phyloP scores from a whole-genome alignment of 495 filamentous ascomycete species.

The Glutinoglossum americanum region DNA sequence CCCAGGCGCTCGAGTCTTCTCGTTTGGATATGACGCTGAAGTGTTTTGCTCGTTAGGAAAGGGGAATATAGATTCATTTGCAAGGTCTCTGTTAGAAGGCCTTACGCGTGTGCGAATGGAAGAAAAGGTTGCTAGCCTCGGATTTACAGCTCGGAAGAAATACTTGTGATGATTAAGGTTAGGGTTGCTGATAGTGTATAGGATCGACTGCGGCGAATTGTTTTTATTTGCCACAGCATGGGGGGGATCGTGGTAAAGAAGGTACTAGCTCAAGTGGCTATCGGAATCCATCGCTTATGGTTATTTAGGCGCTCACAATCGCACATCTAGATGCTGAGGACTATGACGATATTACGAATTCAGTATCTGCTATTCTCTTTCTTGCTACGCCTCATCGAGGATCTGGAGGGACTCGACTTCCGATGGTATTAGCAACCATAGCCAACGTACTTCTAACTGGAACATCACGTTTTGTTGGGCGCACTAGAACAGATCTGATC shows the following conservation, averaged over 20 bases:
- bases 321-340: too few relatives aligned
- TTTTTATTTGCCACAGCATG: slow-evolving; percentile 72
- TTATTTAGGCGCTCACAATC: too few relatives aligned
- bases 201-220: slow-evolving; percentile 34
- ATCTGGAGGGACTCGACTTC: too few relatives aligned
- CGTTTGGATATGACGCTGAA: slow-evolving; percentile 11
- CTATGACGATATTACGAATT: too few relatives aligned
- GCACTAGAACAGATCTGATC: not conserved
- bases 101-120: not conserved
- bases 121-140: not conserved
- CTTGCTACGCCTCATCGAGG: too few relatives aligned
- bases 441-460: too few relatives aligned
- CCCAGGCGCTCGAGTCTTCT: slow-evolving; percentile 7
- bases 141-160: too few relatives aligned
- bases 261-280: not conserved
- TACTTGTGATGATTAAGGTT: too few relatives aligned
- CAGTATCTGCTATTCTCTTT: too few relatives aligned
- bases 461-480: too few relatives aligned
- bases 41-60: slow-evolving; percentile 2
- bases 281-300: not conserved
- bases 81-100: slow-evolving; percentile 2
- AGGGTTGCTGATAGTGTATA: not conserved
- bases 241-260: slow-evolving; percentile 59
- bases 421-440: not conserved
- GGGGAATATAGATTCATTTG: not conserved